Evolutionary conservation across 257 asterid genomes (phyloP), one percentile per base, ranked within the genome.

Genomic region (Solanum bukasovii): DNA sequence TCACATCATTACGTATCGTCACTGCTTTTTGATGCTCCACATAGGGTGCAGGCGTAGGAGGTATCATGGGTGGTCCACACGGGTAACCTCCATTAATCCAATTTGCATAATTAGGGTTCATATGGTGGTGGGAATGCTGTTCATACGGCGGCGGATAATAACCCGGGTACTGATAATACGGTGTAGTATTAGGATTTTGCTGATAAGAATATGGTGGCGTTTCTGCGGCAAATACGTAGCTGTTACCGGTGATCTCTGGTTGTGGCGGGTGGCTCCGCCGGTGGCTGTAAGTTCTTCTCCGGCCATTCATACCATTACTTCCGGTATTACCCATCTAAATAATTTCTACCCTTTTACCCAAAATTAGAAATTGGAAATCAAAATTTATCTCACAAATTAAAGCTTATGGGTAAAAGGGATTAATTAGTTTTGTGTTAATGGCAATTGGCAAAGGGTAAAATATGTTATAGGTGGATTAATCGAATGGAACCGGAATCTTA

Each of bases 21-120:
- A 97, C 98, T 84, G 99, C 99, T 92, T 97, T 97, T 93, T 97
- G 99, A 72, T 97, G 98, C 94, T 97, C 99, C 34, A 97, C 98
- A 81, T 93, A 96, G 3, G 96, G 90, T 25, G 96, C 87, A 87
- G 23, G 95, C 87, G 92, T 91, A 1, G 93, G 87, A 68, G 70
- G 70, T 52, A 52, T 52, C 23, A 52, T 16, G 63, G 63, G 63
- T 52, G 63, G 63, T 16, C 9, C 63, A 52, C 23, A 52, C 12
- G 97, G 95, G 87, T 94, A 93, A 84, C 98, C 87, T n/a, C 94
- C 94, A 85, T 87, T 91, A 16, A 83, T 94, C 99, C 98, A 96
- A 90, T 90, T 90, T 33, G 93, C 91, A 86, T 92, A 96, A 87
- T 93, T 91, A 42, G 95, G 91, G 90, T 73, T 38, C 44, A 33